A percentile compares a stretch with the other conserved stretches of the same genome.
phyloP scores from a whole-genome alignment of 2,329 filamentous ascomycete species.

The Colletotrichum sp. region DNA sequence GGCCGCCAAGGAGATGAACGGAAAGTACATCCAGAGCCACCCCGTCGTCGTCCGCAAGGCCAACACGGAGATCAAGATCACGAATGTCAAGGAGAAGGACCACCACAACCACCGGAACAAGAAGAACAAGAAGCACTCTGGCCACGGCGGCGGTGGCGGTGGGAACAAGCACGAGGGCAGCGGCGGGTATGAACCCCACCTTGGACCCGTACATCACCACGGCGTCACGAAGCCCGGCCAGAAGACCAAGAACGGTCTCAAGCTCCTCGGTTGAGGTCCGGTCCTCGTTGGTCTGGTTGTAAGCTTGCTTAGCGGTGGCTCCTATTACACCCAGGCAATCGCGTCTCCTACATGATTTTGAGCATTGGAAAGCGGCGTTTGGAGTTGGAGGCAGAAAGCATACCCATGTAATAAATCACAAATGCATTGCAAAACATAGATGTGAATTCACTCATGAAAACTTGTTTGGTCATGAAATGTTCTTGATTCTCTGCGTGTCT shows the following conservation, averaged over 20 bases:
- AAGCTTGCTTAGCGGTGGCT: not conserved
- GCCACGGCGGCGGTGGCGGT: conserved; percentile 29
- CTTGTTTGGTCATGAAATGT: not conserved
- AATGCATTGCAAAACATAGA: not conserved
- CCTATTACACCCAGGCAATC: not conserved
- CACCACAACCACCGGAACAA: conserved; percentile 32
- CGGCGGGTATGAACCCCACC: conserved; percentile 52
- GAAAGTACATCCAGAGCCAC: conserved; percentile 98
- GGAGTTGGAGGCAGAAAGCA: not conserved
- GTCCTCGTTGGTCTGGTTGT: not conserved
- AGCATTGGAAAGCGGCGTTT: not conserved
- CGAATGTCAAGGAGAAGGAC: conserved; percentile 59
- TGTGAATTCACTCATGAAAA: not conserved
- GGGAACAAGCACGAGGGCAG: conserved; percentile 36
- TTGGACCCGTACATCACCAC: conserved; percentile 53
- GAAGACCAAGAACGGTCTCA: conserved; percentile 71
- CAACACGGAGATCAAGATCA: conserved; percentile 87
- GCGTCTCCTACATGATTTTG: not conserved
- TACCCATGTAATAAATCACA: not conserved
- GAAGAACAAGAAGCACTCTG: conserved; percentile 29
- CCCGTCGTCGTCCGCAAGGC: conserved; percentile 87
- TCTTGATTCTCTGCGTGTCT: not conserved
- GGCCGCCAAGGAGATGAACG: conserved; percentile 97
- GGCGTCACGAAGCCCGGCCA: conserved; percentile 67
- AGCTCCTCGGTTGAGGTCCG: conserved; percentile 57